Conservation (phyloP, 495 filamentous ascomycete species). For the Penicillium angulare region DNA sequence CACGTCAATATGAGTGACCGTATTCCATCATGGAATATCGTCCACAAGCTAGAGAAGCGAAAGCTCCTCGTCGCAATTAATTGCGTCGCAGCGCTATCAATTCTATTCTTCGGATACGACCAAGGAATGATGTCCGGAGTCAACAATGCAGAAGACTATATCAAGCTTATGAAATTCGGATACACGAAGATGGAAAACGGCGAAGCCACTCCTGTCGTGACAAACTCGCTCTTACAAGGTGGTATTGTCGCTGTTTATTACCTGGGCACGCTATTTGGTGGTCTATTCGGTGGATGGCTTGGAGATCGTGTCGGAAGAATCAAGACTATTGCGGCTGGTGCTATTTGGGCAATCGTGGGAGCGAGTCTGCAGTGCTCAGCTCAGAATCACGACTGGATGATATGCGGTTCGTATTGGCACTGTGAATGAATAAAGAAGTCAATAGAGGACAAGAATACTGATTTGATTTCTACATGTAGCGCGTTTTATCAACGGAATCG, state of each 20-base stretch:
- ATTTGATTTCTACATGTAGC: too few relatives aligned
- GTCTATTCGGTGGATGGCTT: slow-evolving; percentile 58
- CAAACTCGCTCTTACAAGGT: slow-evolving; percentile 62
- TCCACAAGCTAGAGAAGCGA: slow-evolving; percentile 61
- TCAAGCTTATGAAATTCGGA: slow-evolving; percentile 65
- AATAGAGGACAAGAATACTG: slow-evolving; percentile 2
- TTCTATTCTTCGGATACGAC: slow-evolving; percentile 64
- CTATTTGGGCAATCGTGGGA: slow-evolving; percentile 57
- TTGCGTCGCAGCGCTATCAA: slow-evolving; percentile 58
- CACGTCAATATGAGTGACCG: slow-evolving; percentile 40
- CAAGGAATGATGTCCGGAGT: slow-evolving; percentile 78
- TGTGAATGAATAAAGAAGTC: not conserved
- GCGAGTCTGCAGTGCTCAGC: slow-evolving; percentile 61
- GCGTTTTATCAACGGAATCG: slow-evolving; percentile 63
- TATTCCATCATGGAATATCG: slow-evolving; percentile 57
- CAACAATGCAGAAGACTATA: slow-evolving; percentile 64
- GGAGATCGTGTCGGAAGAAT: slow-evolving; percentile 63
- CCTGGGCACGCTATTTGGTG: slow-evolving; percentile 63
- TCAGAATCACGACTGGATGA: slow-evolving; percentile 70
- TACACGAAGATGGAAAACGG: slow-evolving; percentile 49
- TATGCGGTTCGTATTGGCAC: slow-evolving; percentile 61
- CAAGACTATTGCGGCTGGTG: slow-evolving; percentile 57
- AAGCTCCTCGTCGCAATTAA: slow-evolving; percentile 64
- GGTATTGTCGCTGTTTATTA: slow-evolving; percentile 72
- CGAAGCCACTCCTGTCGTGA: slow-evolving; percentile 50